Conservation (phyloP, 371 early-diverging fungal genomes). For the Mortierella sp. region DNA sequence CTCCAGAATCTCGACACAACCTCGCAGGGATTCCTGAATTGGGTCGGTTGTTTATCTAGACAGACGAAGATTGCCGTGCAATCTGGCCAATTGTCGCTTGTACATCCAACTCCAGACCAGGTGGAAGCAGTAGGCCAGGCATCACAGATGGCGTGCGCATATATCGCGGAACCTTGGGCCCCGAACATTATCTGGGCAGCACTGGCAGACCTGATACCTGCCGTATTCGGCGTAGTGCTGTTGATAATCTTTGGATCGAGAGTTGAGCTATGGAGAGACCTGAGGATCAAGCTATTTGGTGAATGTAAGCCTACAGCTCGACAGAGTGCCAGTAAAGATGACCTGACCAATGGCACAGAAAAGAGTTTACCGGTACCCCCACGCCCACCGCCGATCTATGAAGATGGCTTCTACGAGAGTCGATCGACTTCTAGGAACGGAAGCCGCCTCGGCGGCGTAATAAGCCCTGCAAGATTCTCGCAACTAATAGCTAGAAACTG, state of each 20-base stretch:
- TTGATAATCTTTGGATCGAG: conserved; percentile 45
- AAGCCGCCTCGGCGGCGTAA: too few species aligned
- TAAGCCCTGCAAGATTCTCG: background rate
- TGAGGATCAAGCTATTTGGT: conserved; percentile 10
- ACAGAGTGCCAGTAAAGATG: background rate
- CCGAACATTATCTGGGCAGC: conserved; percentile 39
- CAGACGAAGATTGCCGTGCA: conserved; percentile 15
- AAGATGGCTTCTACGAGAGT: background rate
- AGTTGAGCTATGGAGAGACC: conserved; percentile 47
- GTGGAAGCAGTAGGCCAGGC: conserved; percentile 17
- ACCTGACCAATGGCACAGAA: background rate
- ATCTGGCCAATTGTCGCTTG: conserved; percentile 1
- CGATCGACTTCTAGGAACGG: background rate
- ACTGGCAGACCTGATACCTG: conserved; percentile 32
- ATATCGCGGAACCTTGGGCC: conserved; percentile 16
- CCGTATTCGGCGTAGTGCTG: conserved; percentile 22
- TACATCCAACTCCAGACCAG: conserved; percentile 5
- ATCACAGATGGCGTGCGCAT: conserved; percentile 31
- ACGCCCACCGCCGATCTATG: background rate
- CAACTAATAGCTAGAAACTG: background rate
- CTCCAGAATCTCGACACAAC: conserved; percentile 2
- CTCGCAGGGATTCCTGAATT: conserved; percentile 22
- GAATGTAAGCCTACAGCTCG: background rate
- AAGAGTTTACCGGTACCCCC: background rate
- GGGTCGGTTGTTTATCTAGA: conserved; percentile 21